Evolutionary conservation across 1,284 basidiomycete genomes (phyloP).

Genomic region (Ustilago trichophora): DNA sequence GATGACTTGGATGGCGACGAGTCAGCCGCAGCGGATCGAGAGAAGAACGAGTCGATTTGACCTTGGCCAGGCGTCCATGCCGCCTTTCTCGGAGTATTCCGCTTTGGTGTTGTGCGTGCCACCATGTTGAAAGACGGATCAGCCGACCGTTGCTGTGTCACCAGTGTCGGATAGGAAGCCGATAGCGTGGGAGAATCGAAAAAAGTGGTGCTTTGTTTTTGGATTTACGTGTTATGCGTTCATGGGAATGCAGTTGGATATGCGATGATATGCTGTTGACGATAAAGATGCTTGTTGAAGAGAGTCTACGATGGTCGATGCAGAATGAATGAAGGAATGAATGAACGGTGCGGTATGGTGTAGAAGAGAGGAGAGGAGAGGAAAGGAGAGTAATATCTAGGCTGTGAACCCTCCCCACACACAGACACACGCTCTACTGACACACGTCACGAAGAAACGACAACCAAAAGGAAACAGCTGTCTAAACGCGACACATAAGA

Average conservation of each 20-base stretch:
- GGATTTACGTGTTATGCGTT: not conserved
- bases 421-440: no score
- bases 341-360: no score
- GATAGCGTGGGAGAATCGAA: no score
- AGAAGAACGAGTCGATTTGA: slow-evolving; percentile 37
- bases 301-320: not conserved
- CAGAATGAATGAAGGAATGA: not conserved
- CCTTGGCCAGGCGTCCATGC: slow-evolving; percentile 17
- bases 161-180: not conserved
- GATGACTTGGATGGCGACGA: no score
- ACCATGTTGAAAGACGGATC: not conserved
- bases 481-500: no score
- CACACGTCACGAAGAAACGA: no score
- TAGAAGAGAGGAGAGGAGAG: not conserved
- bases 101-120: slow-evolving; percentile 14
- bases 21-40: slow-evolving; percentile 2
- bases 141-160: slow-evolving; percentile 4
- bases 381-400: no score
- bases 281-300: slow-evolving; percentile 2
- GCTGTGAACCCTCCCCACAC: not conserved
- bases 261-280: slow-evolving; percentile 1
- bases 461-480: no score
- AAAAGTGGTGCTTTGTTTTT: no score
- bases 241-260: slow-evolving; percentile 1
- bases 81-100: slow-evolving; percentile 15